Evolutionary conservation across 2,329 filamentous ascomycete species (phyloP).

Genomic region (Alternaria dauci): DNA sequence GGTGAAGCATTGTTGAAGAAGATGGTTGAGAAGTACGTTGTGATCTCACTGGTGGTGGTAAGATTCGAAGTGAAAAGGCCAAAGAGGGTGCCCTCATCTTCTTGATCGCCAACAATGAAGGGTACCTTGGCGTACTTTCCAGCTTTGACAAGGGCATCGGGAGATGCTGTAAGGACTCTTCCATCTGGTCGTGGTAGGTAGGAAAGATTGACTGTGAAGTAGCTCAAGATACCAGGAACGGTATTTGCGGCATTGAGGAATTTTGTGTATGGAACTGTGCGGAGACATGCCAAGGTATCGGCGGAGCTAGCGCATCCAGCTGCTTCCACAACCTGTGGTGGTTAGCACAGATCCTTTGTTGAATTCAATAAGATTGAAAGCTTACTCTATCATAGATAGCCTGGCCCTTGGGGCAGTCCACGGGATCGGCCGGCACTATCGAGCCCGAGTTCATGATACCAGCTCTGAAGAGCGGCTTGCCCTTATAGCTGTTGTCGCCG

Average conservation of each 20-base stretch:
- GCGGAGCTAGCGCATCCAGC: conserved; percentile 56
- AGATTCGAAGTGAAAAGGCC: conserved; percentile 74
- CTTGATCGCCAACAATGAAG: conserved; percentile 75
- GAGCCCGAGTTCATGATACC: conserved; percentile 72
- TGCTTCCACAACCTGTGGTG: conserved; percentile 56
- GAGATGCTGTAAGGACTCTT: conserved; percentile 66
- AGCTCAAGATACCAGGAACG: conserved; percentile 73
- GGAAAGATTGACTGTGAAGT: conserved; percentile 72
- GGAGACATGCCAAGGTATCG: conserved; percentile 60
- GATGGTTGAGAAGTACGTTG: conserved; percentile 67
- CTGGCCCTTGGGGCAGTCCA: conserved; percentile 73
- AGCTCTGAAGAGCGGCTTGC: conserved; percentile 75
- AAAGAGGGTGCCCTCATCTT: conserved; percentile 82
- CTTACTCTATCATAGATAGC: conserved; percentile 60
- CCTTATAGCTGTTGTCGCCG: conserved; percentile 77
- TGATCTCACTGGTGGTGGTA: conserved; percentile 66
- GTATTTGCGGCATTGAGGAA: conserved; percentile 72
- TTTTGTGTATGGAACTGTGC: conserved; percentile 55
- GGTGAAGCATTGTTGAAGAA: conserved; percentile 68
- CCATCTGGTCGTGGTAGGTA: conserved; percentile 80
- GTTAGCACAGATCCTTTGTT: conserved; percentile 62
- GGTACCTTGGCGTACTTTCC: conserved; percentile 68
- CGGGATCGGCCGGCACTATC: conserved; percentile 55
- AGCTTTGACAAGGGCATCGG: conserved; percentile 63
- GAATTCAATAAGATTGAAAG: neutral